A percentile compares a stretch with the other conserved stretches of the same genome.
These are phyloP conservation scores for Ceratobasidium papillatum DNA, from an alignment of 1,284 basidiomycete genomes.

Conservation along the genomic window DNA sequence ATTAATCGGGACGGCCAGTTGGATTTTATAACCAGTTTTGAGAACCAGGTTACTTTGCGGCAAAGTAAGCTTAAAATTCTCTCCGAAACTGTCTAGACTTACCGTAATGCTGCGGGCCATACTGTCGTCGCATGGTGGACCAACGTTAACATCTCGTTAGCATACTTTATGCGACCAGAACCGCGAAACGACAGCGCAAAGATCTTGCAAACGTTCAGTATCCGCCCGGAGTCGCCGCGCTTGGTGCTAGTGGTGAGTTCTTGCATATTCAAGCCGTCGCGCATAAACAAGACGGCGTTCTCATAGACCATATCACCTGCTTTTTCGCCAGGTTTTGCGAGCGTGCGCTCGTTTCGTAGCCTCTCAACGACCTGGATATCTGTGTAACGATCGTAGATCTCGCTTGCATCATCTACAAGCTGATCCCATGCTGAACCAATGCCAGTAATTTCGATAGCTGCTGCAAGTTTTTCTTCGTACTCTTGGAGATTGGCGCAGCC, in stretches of 20 bases:
- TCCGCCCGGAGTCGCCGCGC: neutral
- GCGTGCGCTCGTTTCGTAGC: neutral
- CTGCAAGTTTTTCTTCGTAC: constrained; percentile 42
- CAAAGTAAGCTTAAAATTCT: neutral
- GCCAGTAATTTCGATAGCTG: neutral
- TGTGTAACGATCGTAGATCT: neutral
- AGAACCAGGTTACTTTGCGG: neutral
- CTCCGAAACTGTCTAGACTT: neutral
- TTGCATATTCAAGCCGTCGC: neutral
- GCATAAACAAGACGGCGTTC: neutral
- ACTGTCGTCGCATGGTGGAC: neutral
- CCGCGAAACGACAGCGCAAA: constrained; percentile 4
- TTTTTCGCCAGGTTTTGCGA: constrained; percentile 8
- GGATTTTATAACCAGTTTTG: neutral
- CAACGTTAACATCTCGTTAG: neutral
- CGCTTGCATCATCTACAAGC: constrained; percentile 45
- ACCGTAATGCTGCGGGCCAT: neutral
- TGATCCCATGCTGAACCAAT: constrained; percentile 38
- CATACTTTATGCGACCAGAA: neutral
- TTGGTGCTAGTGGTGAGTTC: neutral
- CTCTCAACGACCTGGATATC: neutral
- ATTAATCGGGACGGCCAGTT: neutral
- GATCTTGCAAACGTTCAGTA: neutral
- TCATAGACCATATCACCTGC: neutral
- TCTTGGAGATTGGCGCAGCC: constrained; percentile 45